A percentile compares a stretch with the other conserved stretches of the same genome.
phyloP scores from a whole-genome alignment of 176 grass and related monocot species.

The Eragrostis curvula region DNA sequence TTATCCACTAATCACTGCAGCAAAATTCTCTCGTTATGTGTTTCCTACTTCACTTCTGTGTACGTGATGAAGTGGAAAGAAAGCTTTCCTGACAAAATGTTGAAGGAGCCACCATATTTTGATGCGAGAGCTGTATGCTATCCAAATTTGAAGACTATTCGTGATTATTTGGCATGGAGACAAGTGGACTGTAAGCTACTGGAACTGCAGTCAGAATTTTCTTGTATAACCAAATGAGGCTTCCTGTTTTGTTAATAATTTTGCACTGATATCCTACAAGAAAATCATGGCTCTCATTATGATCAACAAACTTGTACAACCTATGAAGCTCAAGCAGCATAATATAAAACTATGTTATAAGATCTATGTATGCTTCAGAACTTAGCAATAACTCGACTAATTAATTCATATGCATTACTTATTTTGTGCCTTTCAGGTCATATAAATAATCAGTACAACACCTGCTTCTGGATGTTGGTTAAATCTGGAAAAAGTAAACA shows the following conservation, averaged over 20 bases:
- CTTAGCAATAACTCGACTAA: not conserved
- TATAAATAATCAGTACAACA: conserved; percentile 88
- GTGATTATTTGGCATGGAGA: conserved; percentile 80
- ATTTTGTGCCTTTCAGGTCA: conserved; percentile 54
- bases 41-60: conserved; percentile 72
- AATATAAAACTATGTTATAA: not conserved
- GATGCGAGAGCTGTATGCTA: conserved; percentile 81
- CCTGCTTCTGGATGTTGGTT: conserved; percentile 76
- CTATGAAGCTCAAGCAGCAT: not conserved
- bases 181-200: conserved; percentile 82
- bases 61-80: conserved; percentile 80
- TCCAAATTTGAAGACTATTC: conserved; percentile 69
- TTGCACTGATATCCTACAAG: conserved; percentile 5
- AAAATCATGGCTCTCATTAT: conserved; percentile 12
- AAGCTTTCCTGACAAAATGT: conserved; percentile 64
- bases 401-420: conserved; percentile 4
- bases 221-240: conserved; percentile 11
- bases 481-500: conserved; percentile 74
- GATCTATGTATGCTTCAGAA: conserved; percentile 12
- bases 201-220: conserved; percentile 7
- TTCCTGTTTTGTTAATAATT: conserved; percentile 15
- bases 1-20: conserved; percentile 54
- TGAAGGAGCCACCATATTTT: conserved; percentile 74
- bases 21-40: conserved; percentile 67
- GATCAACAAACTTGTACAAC: not conserved